A percentile compares a stretch with the other conserved stretches of the same genome.
These are phyloP conservation scores for Xylariaceae sp. DNA, from an alignment of 2,329 filamentous ascomycete genomes.

Conservation along the genomic window DNA sequence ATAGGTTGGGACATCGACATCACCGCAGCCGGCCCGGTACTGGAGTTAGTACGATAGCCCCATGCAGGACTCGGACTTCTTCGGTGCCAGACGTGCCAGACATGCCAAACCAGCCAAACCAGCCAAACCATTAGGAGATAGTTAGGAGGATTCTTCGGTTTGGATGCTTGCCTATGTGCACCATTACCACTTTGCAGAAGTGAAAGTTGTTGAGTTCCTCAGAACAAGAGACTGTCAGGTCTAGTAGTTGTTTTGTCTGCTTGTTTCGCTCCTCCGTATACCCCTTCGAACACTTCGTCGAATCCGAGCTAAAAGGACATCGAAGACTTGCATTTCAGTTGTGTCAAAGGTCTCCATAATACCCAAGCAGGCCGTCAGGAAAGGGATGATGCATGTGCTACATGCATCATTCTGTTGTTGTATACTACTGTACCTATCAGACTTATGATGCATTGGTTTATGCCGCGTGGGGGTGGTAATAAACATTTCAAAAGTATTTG, in stretches of 20 bases:
- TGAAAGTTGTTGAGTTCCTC: not conserved
- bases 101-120: too few relatives aligned
- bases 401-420: slow-evolving; percentile 3
- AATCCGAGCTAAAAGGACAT: not conserved
- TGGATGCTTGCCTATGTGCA: not conserved
- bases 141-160: slow-evolving; percentile 1
- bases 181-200: not conserved
- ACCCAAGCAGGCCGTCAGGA: not conserved
- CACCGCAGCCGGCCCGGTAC: slow-evolving; percentile 40
- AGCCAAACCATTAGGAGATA: slow-evolving; percentile 26
- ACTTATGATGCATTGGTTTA: too few relatives aligned
- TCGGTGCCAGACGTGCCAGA: slow-evolving; percentile 39
- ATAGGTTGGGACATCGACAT: slow-evolving; percentile 34
- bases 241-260: not conserved
- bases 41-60: slow-evolving; percentile 30
- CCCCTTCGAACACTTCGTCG: slow-evolving; percentile 2
- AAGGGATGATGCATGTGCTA: not conserved
- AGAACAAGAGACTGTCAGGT: not conserved
- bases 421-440: slow-evolving; percentile 8
- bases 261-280: slow-evolving; percentile 12
- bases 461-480: not conserved
- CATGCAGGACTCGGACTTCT: slow-evolving; percentile 29
- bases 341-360: slow-evolving; percentile 12
- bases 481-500: not conserved
- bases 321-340: slow-evolving; percentile 2